Percentiles rank a stretch among this genome's conserved stretches.
Conservation (phyloP, 495 filamentous ascomycete species). For the Corynascus novoguineensis region DNA sequence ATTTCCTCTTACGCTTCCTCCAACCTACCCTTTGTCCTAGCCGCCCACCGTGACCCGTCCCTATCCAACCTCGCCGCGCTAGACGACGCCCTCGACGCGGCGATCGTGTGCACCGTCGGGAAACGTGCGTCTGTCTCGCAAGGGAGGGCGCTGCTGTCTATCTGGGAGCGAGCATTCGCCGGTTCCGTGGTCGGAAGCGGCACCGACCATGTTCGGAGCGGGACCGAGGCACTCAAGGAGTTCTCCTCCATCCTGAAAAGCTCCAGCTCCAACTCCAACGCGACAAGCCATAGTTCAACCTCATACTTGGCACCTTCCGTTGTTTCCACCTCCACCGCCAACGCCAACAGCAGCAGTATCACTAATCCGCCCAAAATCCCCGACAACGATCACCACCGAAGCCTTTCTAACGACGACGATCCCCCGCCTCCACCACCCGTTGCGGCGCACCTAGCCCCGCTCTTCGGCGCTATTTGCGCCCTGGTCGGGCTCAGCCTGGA, state of each 20-base stretch:
- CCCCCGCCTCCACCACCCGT: conserved; percentile 28
- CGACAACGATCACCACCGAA: background rate
- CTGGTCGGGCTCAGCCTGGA: conserved; percentile 56
- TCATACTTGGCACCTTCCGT: too few species aligned
- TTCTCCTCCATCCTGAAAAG: conserved; percentile 35
- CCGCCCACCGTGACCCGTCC: conserved; percentile 60
- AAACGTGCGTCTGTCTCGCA: conserved; percentile 78
- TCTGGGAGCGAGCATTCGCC: conserved; percentile 79
- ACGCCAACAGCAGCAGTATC: background rate
- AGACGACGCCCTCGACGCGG: conserved; percentile 83
- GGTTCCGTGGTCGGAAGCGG: conserved; percentile 2
- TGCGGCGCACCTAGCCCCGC: conserved; percentile 67
- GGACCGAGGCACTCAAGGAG: background rate
- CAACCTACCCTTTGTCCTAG: conserved; percentile 77
- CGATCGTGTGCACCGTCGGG: conserved; percentile 79
- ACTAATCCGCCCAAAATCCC: background rate
- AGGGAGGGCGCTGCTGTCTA: conserved; percentile 73
- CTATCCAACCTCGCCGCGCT: conserved; percentile 46
- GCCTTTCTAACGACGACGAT: background rate
- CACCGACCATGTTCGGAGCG: background rate
- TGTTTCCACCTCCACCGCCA: background rate
- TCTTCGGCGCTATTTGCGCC: conserved; percentile 69
- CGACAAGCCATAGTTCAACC: too few species aligned
- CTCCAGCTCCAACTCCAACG: background rate
- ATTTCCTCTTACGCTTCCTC: conserved; percentile 71